Base-by-base conservation (phyloP, 768 basidiomycete species). In the Pisolithus tinctorius region DNA sequence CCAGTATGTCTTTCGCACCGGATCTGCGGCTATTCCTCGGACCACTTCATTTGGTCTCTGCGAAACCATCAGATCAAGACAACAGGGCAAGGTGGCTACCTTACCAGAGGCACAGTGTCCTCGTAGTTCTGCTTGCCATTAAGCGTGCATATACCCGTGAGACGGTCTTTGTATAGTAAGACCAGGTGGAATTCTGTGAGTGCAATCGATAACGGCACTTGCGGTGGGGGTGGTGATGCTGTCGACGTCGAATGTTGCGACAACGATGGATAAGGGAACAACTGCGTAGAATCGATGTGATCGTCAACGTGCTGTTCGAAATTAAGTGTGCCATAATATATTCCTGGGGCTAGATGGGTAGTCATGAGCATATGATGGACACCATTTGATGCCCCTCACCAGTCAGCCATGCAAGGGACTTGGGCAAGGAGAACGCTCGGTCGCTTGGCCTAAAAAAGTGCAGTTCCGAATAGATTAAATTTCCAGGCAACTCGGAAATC, bases 161-260 rank as follows among this genome's bases (percentile, higher is more conserved):
- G 74, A 41, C 85, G 76, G 60, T 94, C 86, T 39, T 73, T 74
- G 69, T 92, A 95, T 4, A 98, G 73, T 4, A 97, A 67, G 17
- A 99, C 69, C 62, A 93, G 91, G 63, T 99, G 96, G 63, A 89
- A 96, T 62, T 95, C 89, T 0, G 94, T 95, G 49, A 96, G 71
- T 9, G 83, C 77, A 61, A 95, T 81, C 3, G 92, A 89, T 4
- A 82, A 56, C 0, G 95, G 94, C 14, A 78, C 61, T 47, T 81
- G 75, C 6, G 60, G 52, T 4, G 55, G 40, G 2, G 55, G 26
- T 2, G 62, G 55, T 1, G 62, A 54, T 11, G 56, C 39, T n/a
- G 54, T 51, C 11, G 60, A 49, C 5, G 70, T 63, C 5, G 56
- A 26, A 69, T 64, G 48, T 37, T 71, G 55, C 45, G 62, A 58